These are phyloP conservation scores for Cladosporium oxysporum DNA, from an alignment of 2,329 filamentous ascomycete species.

Conservation along the genomic window DNA sequence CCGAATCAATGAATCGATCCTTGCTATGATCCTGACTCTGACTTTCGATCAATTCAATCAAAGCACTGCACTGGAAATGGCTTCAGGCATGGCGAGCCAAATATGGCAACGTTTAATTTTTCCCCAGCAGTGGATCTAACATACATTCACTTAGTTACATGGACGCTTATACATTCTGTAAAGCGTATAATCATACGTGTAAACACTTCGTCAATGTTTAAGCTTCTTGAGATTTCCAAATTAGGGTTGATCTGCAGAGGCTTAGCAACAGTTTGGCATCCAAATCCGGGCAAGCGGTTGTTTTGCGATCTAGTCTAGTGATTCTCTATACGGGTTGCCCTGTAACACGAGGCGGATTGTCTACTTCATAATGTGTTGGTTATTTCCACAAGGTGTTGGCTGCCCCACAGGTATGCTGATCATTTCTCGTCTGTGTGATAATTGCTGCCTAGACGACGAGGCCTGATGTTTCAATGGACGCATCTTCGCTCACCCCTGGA, in stretches of 20 bases:
- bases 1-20: neutral
- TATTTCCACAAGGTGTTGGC: neutral
- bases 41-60: neutral
- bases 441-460: neutral
- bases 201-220: neutral
- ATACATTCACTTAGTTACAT: neutral
- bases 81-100: neutral
- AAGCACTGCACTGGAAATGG: neutral
- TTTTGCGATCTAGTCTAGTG: neutral
- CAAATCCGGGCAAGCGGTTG: neutral
- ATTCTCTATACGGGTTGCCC: neutral
- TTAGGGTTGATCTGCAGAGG: neutral
- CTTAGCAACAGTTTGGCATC: neutral
- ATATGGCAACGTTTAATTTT: no score
- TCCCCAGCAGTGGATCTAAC: no score
- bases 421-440: neutral
- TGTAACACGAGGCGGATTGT: neutral
- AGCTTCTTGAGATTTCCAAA: neutral
- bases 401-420: neutral
- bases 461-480: neutral
- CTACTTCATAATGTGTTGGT: neutral
- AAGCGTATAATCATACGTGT: neutral
- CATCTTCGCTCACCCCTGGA: neutral
- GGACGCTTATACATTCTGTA: neutral
- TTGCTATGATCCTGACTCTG: neutral